These are phyloP conservation scores for Zygoascus hellenicus DNA, from an alignment of 1,139 yeast species.

Conservation along the genomic window DNA sequence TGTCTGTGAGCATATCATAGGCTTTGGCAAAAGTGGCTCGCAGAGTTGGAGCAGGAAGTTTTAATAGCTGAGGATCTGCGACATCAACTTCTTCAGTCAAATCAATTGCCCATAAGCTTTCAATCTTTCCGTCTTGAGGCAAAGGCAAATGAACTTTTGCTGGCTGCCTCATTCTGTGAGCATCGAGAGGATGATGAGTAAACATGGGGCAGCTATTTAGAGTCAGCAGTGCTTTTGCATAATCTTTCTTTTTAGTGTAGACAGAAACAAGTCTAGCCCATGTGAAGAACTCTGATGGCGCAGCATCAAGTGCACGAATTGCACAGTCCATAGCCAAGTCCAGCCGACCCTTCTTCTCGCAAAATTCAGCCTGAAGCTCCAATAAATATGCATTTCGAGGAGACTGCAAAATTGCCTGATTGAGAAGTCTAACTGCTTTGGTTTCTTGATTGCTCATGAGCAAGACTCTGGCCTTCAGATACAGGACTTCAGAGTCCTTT, in stretches of 20 bases:
- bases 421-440: conserved; percentile 64
- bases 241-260: conserved; percentile 65
- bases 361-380: conserved; percentile 63
- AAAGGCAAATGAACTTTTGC: conserved; percentile 69
- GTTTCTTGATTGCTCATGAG: conserved; percentile 67
- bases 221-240: conserved; percentile 69
- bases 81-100: conserved; percentile 34
- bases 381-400: conserved; percentile 58
- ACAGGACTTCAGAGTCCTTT: conserved; percentile 47
- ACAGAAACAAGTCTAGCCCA: conserved; percentile 76
- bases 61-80: conserved; percentile 61
- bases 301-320: conserved; percentile 64
- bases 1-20: conserved; percentile 67
- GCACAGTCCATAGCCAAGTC: conserved; percentile 75
- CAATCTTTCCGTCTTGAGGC: conserved; percentile 65
- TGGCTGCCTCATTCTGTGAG: conserved; percentile 52
- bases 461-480: conserved; percentile 56
- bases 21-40: conserved; percentile 77
- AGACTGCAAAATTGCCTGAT: conserved; percentile 50
- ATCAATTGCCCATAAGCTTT: conserved; percentile 44
- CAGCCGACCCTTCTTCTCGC: conserved; percentile 56
- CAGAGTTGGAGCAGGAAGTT: conserved; percentile 70
- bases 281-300: conserved; percentile 78
- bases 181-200: conserved; percentile 53
- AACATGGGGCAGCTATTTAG: conserved; percentile 93